phyloP scores from a whole-genome alignment of 1,284 basidiomycete genomes.

The Pascua guehoae region DNA sequence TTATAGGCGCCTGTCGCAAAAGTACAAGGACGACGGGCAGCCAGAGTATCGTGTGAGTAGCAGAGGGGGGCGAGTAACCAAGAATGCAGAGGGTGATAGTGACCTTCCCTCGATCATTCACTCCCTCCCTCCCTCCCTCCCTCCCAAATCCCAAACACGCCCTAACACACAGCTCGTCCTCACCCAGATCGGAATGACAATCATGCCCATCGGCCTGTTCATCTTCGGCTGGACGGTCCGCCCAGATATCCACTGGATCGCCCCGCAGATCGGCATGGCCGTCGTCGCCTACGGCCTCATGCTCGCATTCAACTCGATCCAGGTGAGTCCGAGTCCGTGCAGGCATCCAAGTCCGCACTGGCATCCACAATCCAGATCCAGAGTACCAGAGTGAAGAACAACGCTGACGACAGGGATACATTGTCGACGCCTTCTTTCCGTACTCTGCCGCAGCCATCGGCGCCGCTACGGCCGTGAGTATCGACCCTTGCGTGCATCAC shows the following conservation, averaged over 20 bases:
- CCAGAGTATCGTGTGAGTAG: constrained; percentile 48
- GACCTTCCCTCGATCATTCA: too few relatives aligned
- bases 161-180: constrained; percentile 38
- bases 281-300: constrained; percentile 45
- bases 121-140: too few relatives aligned
- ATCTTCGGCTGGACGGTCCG: constrained; percentile 49
- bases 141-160: too few relatives aligned
- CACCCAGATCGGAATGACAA: constrained; percentile 51
- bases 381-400: too few relatives aligned
- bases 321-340: constrained; percentile 10
- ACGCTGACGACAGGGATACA: constrained; percentile 29
- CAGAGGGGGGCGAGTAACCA: too few relatives aligned
- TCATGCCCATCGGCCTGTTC: constrained; percentile 50
- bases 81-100: too few relatives aligned
- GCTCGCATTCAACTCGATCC: constrained; percentile 51
- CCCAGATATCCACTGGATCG: constrained; percentile 47
- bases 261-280: constrained; percentile 37
- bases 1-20: constrained; percentile 41
- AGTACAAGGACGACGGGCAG: constrained; percentile 37
- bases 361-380: too few relatives aligned
- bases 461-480: constrained; percentile 41
- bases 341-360: neutral
- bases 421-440: constrained; percentile 53
- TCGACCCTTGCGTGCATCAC: neutral
- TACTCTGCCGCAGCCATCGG: constrained; percentile 52